Conservation (phyloP, 2,329 filamentous ascomycete species). For the Chrysoporthe puriensis region DNA sequence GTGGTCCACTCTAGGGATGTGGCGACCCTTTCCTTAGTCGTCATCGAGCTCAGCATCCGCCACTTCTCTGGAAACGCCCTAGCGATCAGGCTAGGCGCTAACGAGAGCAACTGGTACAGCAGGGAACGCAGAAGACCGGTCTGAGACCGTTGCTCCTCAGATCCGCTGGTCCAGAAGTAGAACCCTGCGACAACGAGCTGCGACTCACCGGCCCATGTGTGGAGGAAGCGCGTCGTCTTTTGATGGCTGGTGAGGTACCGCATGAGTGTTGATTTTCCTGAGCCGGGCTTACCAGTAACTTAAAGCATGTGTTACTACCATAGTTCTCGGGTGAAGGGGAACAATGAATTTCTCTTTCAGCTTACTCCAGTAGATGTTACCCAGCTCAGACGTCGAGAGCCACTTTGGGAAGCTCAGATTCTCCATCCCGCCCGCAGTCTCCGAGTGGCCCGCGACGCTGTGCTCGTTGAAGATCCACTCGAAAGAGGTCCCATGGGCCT, state of each 20-base stretch:
- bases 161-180: conserved; percentile 51
- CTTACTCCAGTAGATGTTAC: conserved; percentile 24
- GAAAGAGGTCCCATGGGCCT: conserved; percentile 23
- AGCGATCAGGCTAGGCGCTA: conserved; percentile 34
- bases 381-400: conserved; percentile 23
- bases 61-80: conserved; percentile 37
- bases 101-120: conserved; percentile 40
- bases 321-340: too few relatives aligned
- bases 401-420: conserved; percentile 18
- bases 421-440: not conserved
- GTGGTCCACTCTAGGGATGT: conserved; percentile 38
- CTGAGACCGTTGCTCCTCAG: conserved; percentile 42
- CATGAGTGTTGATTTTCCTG: conserved; percentile 52
- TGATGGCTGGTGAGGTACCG: conserved; percentile 40
- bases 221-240: conserved; percentile 26
- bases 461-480: conserved; percentile 21
- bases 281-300: conserved; percentile 48
- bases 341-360: too few relatives aligned
- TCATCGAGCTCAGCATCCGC: conserved; percentile 35
- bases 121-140: conserved; percentile 42
- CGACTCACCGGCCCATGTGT: conserved; percentile 34
- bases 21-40: conserved; percentile 36
- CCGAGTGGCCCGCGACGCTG: not conserved
- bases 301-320: not conserved
- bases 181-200: conserved; percentile 42